Evolutionary conservation across 345 rosid genomes (phyloP).

Genomic region (Geranium brycei): DNA sequence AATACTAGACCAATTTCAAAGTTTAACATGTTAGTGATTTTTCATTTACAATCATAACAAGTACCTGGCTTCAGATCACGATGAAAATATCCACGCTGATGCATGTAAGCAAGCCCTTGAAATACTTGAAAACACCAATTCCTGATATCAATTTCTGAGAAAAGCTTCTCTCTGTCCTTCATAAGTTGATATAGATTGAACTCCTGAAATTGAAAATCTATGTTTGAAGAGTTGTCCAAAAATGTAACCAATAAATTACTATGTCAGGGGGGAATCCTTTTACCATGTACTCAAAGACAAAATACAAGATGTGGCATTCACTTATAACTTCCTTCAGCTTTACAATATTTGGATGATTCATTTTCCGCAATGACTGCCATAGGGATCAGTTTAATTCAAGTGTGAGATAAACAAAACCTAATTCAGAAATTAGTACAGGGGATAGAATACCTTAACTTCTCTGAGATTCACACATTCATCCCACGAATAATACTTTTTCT

Average conservation of each 20-base stretch:
- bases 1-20: too few species aligned
- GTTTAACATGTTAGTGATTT: too few species aligned
- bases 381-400: not conserved
- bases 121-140: slow-evolving; percentile 39
- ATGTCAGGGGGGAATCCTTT: not conserved
- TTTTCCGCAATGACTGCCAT: slow-evolving; percentile 18
- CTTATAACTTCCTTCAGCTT: slow-evolving; percentile 33
- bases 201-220: slow-evolving; percentile 12
- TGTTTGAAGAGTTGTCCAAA: not conserved
- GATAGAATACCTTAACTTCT: slow-evolving; percentile 19
- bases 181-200: slow-evolving; percentile 30
- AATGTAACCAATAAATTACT: too few species aligned
- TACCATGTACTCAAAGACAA: slow-evolving; percentile 42
- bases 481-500: slow-evolving; percentile 36
- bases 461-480: slow-evolving; percentile 25
- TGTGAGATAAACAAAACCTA: not conserved
- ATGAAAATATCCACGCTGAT: slow-evolving; percentile 33
- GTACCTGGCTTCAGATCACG: slow-evolving; percentile 39
- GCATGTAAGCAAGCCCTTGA: slow-evolving; percentile 33
- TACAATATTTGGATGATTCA: slow-evolving; percentile 35
- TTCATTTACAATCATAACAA: not conserved
- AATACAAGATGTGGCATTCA: slow-evolving; percentile 18
- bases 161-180: slow-evolving; percentile 15
- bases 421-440: not conserved
- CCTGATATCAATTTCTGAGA: slow-evolving; percentile 22